phyloP scores from a whole-genome alignment of 371 early-diverging fungal genomes.

The Coemansia sp. region DNA sequence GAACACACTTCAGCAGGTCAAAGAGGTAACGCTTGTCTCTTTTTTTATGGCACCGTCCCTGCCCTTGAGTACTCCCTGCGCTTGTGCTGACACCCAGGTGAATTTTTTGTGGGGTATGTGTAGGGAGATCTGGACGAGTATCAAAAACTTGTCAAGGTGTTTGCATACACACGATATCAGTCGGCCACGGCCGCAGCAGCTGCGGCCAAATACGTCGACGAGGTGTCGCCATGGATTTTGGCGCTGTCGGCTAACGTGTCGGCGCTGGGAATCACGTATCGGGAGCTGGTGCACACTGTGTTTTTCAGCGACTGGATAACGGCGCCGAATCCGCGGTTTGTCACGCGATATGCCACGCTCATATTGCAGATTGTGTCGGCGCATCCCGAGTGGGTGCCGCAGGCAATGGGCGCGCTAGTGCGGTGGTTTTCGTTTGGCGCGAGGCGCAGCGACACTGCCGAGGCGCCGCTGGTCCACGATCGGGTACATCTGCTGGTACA shows the following conservation, averaged over 20 bases:
- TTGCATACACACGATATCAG: slow-evolving; percentile 8
- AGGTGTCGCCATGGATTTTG: slow-evolving; percentile 44
- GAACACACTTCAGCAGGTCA: slow-evolving; percentile 33
- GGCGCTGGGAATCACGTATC: slow-evolving; percentile 55
- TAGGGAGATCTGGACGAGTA: slow-evolving; percentile 33
- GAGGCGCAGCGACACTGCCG: slow-evolving; percentile 38
- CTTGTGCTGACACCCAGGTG: not conserved
- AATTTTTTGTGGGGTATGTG: not conserved
- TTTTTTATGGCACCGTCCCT: too few species aligned
- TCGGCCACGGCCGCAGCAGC: slow-evolving; percentile 6
- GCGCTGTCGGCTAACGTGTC: slow-evolving; percentile 59
- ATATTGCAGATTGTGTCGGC: slow-evolving; percentile 83
- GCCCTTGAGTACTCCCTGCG: too few species aligned
- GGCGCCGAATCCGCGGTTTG: slow-evolving; percentile 59
- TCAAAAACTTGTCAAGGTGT: slow-evolving; percentile 36
- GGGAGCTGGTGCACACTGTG: slow-evolving; percentile 70
- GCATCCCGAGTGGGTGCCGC: slow-evolving; percentile 73
- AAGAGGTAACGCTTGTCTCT: slow-evolving; percentile 3
- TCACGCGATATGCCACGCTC: slow-evolving; percentile 66
- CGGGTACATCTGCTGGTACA: slow-evolving; percentile 70
- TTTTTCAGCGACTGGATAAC: slow-evolving; percentile 70
- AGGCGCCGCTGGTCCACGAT: slow-evolving; percentile 53
- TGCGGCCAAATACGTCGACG: slow-evolving; percentile 19
- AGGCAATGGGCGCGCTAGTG: slow-evolving; percentile 67
- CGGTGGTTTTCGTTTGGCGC: slow-evolving; percentile 61